Evolutionary conservation across 176 grass and related monocot species (phyloP).

Genomic region (Thalia dealbata): DNA sequence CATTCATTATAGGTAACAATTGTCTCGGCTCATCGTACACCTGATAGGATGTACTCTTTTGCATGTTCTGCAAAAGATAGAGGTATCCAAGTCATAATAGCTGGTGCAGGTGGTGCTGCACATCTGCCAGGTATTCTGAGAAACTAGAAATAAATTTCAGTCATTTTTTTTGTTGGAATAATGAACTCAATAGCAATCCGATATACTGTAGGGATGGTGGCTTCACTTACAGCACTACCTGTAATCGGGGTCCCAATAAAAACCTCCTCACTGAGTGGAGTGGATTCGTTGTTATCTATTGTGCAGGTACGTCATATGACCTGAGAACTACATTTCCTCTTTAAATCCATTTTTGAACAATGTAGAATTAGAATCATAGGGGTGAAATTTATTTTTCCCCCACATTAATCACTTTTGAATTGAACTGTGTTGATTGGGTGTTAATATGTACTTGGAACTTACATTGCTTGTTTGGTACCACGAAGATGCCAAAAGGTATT

Average conservation of each 20-base stretch:
- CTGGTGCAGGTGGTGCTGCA: constrained; percentile 79
- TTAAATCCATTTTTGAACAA: background rate
- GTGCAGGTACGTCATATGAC: constrained; percentile 48
- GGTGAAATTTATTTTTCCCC: background rate
- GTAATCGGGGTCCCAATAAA: constrained; percentile 76
- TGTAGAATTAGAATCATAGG: background rate
- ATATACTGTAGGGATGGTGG: constrained; percentile 67
- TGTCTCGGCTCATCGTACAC: constrained; percentile 86
- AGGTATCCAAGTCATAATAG: constrained; percentile 77
- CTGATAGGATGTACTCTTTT: constrained; percentile 72
- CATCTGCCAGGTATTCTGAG: constrained; percentile 60
- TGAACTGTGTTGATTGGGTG: background rate
- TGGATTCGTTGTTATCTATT: constrained; percentile 90
- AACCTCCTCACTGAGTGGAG: constrained; percentile 44
- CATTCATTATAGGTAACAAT: constrained; percentile 54
- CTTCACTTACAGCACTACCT: constrained; percentile 61
- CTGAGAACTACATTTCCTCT: background rate
- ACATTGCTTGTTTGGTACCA: constrained; percentile 9
- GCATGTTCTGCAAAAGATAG: constrained; percentile 63
- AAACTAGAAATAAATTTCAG: background rate
- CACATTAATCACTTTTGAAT: background rate
- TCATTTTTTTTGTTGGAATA: background rate
- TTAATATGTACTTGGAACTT: background rate
- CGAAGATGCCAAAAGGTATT: constrained; percentile 88
- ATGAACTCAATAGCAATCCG: background rate